Evolutionary conservation across 805 yeast species (phyloP), one percentile per base, ranked within the genome.

Genomic region (Scheffersomyces lignosus): DNA sequence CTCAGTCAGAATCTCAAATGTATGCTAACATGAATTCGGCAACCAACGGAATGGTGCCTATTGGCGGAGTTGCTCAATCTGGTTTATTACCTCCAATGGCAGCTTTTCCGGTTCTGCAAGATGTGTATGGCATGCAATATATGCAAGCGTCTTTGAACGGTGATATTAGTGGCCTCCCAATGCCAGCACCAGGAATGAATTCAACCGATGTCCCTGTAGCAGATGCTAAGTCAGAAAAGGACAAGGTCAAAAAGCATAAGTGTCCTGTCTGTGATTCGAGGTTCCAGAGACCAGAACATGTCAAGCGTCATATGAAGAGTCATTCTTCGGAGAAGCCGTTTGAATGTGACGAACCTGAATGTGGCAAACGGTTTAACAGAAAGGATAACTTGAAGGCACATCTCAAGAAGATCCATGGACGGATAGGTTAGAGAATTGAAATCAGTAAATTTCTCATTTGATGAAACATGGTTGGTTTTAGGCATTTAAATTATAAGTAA

Each of bases 211-310:
- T n/a, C n/a, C n/a, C n/a, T n/a, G n/a, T n/a, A n/a, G 38, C 49
- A 34, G 48, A 48, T 10, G 60, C 55, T 33, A 50, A 64, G 47
- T 64, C 66, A 35, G 70, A 74, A 33, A 40, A 40, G 20, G 35
- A 44, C 28, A 73, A 68, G 43, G 70, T 72, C 6, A 81, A 80
- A 56, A 67, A 70, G 34, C 86, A 81, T 56, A 70, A 70, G 45
- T 81, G 88, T 60, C 85, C 85, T 1, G 54, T 80, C 28, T 80
- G 87, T 52, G 77, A 74, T 32, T 70, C 79, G 27, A 59, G 74
- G 34, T 81, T 81, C 65, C 87, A 80, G 54, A 59, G 85, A 45
- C 84, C 88, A 2, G 88, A 81, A 49, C 88, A 81, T 56, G 88
- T 81, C 18, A 81, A 78, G 54, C 56, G 87, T 43, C 80, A 78